A percentile compares a stretch with the other conserved stretches of the same genome.
These are phyloP conservation scores for Fagopyrum tataricum DNA, from an alignment of 148 eudicot species.

Conservation along the genomic window DNA sequence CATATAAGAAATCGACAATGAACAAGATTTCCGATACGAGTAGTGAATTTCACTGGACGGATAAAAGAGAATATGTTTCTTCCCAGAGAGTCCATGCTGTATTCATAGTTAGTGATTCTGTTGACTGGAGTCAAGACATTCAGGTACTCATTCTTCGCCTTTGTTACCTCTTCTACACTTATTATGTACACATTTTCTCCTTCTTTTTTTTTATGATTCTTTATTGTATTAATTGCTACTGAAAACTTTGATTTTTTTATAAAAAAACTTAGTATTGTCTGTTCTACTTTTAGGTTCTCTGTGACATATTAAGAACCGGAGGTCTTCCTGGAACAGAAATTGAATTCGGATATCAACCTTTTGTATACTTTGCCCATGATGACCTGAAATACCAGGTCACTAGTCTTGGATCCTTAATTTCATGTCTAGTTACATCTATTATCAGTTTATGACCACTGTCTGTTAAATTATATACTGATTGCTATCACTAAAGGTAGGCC, in stretches of 20 bases:
- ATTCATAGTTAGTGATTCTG: conserved; percentile 75
- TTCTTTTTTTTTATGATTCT: background rate
- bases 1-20: conserved; percentile 54
- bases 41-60: conserved; percentile 13
- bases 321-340: conserved; percentile 82
- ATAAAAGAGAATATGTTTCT: conserved; percentile 30
- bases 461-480: conserved; percentile 28
- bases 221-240: background rate
- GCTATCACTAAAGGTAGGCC: conserved; percentile 49
- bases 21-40: conserved; percentile 20
- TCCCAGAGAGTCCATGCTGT: conserved; percentile 61
- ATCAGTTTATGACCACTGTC: background rate
- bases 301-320: conserved; percentile 85
- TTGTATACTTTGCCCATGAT: conserved; percentile 75
- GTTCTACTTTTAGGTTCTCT: conserved; percentile 58
- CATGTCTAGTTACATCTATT: background rate
- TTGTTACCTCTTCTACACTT: background rate
- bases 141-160: conserved; percentile 41
- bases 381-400: conserved; percentile 86
- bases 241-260: background rate
- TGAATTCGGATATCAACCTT: conserved; percentile 49
- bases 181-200: background rate
- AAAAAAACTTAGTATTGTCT: background rate
- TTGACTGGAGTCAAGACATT: conserved; percentile 95
- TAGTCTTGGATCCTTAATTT: background rate